Base-by-base conservation (phyloP, 73 alveolate species). In the Paramecium caudatum region DNA sequence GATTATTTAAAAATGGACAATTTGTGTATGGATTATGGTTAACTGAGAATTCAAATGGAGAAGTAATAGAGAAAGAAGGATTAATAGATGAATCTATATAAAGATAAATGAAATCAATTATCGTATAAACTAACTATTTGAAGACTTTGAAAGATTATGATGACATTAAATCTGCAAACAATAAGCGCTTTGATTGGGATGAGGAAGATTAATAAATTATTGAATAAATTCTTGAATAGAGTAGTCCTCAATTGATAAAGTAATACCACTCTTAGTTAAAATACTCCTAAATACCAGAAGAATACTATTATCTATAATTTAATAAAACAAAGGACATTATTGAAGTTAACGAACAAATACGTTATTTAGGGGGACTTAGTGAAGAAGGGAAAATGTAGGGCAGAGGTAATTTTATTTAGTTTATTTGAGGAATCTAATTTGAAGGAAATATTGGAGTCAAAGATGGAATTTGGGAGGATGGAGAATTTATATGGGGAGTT, bases 51-150 rank as follows among this genome's bases (percentile, higher is more conserved):
- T 55, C 23, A 55, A 23, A 37, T 27, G 30, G n/a, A 23, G 41
- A 55, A 55, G 30, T 55, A 5, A 55, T 55, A 4, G 23, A 32
- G 13, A 55, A 55, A 55, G 80, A 19, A 23, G 80, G 80, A 55
- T 16, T 55, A 27, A 43, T 55, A 2, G 80, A 55, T 55, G 80
- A 55, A 21, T 55, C 8, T 1, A 27, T 55, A 27, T 7, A 55
- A 17, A 55, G 80, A 55, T 55, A 55, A 55, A 21, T 55, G 80
- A 55, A 55, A 55, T 55, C 80, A 55, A 55, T 55, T 5, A 55
- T 49, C 0, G 39, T 49, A 2, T 55, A 55, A 5, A 55, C 80
- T 1, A 55, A 55, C 17, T 55, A 55, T 8, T 55, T 55, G 30
- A 55, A 55, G 21, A 55, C 80, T 12, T 27, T 55, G 9, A 55